Base-by-base conservation (phyloP, 1,139 yeast genomes). In the Candida labiduridarum region DNA sequence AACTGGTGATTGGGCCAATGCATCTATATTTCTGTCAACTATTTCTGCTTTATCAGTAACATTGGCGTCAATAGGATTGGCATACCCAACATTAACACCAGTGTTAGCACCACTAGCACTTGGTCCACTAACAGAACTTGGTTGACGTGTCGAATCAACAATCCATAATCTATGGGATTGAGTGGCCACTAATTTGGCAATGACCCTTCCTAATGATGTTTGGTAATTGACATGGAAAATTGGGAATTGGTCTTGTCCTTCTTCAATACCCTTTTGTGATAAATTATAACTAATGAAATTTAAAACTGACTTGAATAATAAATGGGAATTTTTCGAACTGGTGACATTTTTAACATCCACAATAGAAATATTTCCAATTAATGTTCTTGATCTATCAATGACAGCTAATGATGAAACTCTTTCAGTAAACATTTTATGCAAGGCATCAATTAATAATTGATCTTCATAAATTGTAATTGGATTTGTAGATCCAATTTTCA, bases 191-290 rank as follows among this genome's bases (percentile, higher is more conserved):
- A 94, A 77, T 68, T 94, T 94, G 45, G 98, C 98, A 61, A 94
- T 80, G 10, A 95, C 91, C 65, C 97, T 82, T 27, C 92, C 96
- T 46, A 94, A 78, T 0, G 95, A 85, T 12, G 95, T 84, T 44
- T 80, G 80, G 53, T 83, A 81, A 56, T 88, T 87, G 31, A 92
- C 97, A 67, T 92, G 96, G 79, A 94, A 94, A 45, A 94, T 92
- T 14, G 99, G 99, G 77, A 86, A 92, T 45, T 95, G 92, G 72
- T 94, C 99, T 69, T 92, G 91, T 49, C 97, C 97, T 64, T 91
- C 94, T 63, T 87, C 96, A 33, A 94, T 79, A 14, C 98, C 99
- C 62, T 96, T 85, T 55, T 86, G 86, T 59, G 89, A 86, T 56
- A 94, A 79, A 56, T 92, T 91, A 56, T 90, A 88, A 34, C 96